Conservation (phyloP, 108 stramenopile species). For the Conticribra weissflogii region DNA sequence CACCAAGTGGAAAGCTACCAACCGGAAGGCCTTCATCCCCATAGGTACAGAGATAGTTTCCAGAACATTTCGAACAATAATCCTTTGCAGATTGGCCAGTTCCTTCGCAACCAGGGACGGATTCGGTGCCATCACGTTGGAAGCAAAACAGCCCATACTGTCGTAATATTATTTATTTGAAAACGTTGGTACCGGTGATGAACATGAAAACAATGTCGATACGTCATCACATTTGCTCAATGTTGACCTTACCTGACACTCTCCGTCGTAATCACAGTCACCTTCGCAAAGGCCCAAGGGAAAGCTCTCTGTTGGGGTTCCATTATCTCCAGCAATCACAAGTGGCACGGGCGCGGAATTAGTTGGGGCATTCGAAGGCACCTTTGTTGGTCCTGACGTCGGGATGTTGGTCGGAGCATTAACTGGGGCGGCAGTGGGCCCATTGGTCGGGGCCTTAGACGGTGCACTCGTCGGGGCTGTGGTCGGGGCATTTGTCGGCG, state of each 20-base stretch:
- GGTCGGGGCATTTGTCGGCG: too few relatives aligned
- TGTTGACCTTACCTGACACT: slow-evolving; percentile 3
- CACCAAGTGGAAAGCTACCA: not conserved
- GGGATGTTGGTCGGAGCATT: not conserved
- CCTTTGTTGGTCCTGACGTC: not conserved
- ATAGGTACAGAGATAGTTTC: not conserved
- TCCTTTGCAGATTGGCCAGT: not conserved
- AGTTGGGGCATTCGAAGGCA: not conserved
- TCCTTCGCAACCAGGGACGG: slow-evolving; percentile 6
- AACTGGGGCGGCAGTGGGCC: not conserved
- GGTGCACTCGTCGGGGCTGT: too few relatives aligned
- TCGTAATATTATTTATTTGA: not conserved
- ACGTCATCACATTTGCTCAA: not conserved
- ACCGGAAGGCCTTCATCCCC: not conserved
- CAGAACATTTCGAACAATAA: not conserved
- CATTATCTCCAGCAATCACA: slow-evolving; percentile 6
- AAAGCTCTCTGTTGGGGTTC: slow-evolving; percentile 1
- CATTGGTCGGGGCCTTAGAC: too few relatives aligned
- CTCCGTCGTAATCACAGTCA: slow-evolving; percentile 14
- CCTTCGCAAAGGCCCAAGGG: slow-evolving; percentile 24
- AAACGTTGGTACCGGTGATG: not conserved
- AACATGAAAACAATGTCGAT: not conserved
- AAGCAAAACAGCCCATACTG: slow-evolving; percentile 9
- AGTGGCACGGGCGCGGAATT: not conserved
- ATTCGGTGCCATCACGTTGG: not conserved